These are phyloP conservation scores for Penicillium sp. DNA, from an alignment of 2,329 filamentous ascomycete genomes.

Conservation along the genomic window DNA sequence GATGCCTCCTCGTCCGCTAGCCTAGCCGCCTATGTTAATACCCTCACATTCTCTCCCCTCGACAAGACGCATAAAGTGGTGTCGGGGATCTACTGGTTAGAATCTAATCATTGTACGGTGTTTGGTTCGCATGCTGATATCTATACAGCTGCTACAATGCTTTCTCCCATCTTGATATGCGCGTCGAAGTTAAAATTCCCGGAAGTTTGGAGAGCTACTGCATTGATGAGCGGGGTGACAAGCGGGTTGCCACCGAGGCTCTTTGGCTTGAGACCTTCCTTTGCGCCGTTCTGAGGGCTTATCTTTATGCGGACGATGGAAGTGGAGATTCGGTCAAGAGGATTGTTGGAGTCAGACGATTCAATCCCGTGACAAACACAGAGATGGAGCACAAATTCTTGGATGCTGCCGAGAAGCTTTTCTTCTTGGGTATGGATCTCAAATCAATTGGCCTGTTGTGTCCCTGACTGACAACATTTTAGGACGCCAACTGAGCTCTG, in stretches of 20 bases:
- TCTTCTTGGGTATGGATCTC: conserved; percentile 71
- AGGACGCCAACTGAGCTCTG: conserved; percentile 95
- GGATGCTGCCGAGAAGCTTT: conserved; percentile 88
- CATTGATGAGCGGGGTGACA: conserved; percentile 94
- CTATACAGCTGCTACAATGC: conserved; percentile 88
- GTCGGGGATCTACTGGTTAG: conserved; percentile 89
- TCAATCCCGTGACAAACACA: conserved; percentile 98
- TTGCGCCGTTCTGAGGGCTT: conserved; percentile 89
- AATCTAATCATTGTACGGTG: not conserved
- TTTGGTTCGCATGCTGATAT: conserved; percentile 16
- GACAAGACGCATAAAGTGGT: conserved; percentile 86
- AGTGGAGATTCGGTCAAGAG: conserved; percentile 93
- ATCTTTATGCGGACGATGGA: conserved; percentile 94
- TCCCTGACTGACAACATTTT: conserved; percentile 21
- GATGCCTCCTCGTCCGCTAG: conserved; percentile 97
- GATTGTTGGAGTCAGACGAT: conserved; percentile 93
- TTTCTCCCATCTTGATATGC: conserved; percentile 96
- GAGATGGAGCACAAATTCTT: conserved; percentile 96
- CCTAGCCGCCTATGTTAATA: conserved; percentile 97
- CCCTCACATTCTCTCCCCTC: conserved; percentile 83
- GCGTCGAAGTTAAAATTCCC: conserved; percentile 94
- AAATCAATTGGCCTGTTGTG: not conserved
- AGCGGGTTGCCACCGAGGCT: conserved; percentile 86
- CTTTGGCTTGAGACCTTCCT: conserved; percentile 98
- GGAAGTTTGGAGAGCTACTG: conserved; percentile 97